Evolutionary conservation across 148 eudicot species (phyloP), one percentile per base, ranked within the genome.

Genomic region (Cornus kousa): DNA sequence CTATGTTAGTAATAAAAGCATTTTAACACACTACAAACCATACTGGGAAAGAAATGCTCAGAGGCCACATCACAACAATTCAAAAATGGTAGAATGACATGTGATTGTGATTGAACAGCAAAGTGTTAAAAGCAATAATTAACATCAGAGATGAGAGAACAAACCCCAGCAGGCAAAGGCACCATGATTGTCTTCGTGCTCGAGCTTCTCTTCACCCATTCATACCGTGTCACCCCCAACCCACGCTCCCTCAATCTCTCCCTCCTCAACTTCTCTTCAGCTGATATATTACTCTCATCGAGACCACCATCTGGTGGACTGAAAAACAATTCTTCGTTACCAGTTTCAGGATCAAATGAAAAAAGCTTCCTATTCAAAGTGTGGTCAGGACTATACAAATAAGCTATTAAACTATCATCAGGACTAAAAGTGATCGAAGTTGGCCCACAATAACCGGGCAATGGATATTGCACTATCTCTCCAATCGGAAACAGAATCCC

Each of bases 151-250:
- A 67, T 43, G 28, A 82, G 79, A 79, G 74, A 77, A 86, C 99
- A 74, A 70, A 92, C 99, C 95, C 99, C 99, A 81, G 91, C 89
- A 86, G 99, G 98, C 86, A 97, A 86, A 72, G 98, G 99, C 82
- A 94, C 95, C 93, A 97, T 92, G 71, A 97, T 78, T 73, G 87
- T 73, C 84, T 86, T 91, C 88, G 82, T 86, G 82, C 74, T 84
- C 2, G 87, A 80, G 48, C 84, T 76, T 76, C 86, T 84, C 89
- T 94, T 94, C 77, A 90, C 92, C 99, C 99, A 97, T 74, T 97
- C 99, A 83, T 92, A 97, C 37, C 98, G 86, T 20, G 99, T 97
- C 43, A 97, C 98, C 1, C 99, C 99, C 71, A 97, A 87, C 9
- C 99, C 99, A 46, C 95, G 90, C 80, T 97, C 99, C 85, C 99